Percentiles rank a stretch among this genome's conserved stretches.
Evolutionary conservation across 2,329 filamentous ascomycete species (phyloP).

Genomic region (Sarocladiaceae sp.): DNA sequence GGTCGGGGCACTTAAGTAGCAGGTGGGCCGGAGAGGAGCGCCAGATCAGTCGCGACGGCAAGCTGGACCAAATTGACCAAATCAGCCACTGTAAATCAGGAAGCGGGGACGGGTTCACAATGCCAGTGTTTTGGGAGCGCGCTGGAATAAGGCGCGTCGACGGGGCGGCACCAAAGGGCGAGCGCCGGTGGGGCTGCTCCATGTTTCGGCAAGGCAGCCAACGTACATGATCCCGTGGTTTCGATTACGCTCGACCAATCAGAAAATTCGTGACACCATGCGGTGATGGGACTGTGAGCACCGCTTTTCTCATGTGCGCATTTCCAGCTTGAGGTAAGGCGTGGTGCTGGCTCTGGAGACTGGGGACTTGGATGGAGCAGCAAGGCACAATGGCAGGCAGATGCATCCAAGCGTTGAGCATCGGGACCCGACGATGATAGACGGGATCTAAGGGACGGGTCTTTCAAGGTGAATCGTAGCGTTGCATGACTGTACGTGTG

Average conservation of each 20-base stretch:
- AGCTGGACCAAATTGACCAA: background rate
- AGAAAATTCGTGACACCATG: slow-evolving; percentile 9
- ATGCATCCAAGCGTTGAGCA: too few relatives aligned
- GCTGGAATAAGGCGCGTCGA: background rate
- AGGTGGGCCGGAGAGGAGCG: slow-evolving; percentile 22
- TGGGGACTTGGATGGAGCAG: too few relatives aligned
- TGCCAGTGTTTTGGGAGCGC: background rate
- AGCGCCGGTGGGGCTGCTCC: background rate
- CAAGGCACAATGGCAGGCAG: too few relatives aligned
- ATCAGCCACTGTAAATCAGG: slow-evolving; percentile 4
- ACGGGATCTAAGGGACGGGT: slow-evolving; percentile 1
- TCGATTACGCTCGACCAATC: too few relatives aligned
- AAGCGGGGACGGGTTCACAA: background rate
- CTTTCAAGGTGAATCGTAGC: background rate
- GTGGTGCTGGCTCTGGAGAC: too few relatives aligned
- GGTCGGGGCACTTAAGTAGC: slow-evolving; percentile 31
- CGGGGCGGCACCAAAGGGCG: background rate
- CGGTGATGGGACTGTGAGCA: too few relatives aligned
- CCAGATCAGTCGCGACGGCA: slow-evolving; percentile 26
- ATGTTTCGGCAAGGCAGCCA: background rate
- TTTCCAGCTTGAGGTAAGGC: background rate
- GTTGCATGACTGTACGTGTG: too few relatives aligned
- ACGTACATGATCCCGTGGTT: too few relatives aligned
- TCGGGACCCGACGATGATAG: too few relatives aligned
- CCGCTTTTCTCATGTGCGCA: too few relatives aligned